phyloP scores from a whole-genome alignment of 495 filamentous ascomycete species.

The Penicillium desertorum region DNA sequence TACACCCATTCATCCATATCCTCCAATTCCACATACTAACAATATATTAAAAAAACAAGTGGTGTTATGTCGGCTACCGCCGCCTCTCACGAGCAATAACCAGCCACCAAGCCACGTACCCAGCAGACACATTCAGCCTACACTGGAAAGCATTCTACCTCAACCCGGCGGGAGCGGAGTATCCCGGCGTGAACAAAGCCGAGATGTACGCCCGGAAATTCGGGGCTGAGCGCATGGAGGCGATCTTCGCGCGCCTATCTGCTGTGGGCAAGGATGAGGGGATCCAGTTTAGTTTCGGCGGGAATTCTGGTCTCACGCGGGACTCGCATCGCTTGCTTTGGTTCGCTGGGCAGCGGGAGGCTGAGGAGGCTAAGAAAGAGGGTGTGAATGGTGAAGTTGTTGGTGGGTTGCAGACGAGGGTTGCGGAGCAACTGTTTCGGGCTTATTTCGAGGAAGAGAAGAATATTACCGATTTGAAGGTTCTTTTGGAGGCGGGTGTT shows the following conservation, averaged over 20 bases:
- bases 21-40: conserved; percentile 18
- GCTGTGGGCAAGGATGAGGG: conserved; percentile 60
- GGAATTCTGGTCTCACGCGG: conserved; percentile 73
- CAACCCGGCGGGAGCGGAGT: conserved; percentile 60
- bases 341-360: conserved; percentile 59
- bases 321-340: conserved; percentile 76
- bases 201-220: conserved; percentile 56
- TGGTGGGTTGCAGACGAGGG: conserved; percentile 55
- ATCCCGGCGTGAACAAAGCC: conserved; percentile 55
- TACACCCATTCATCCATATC: conserved; percentile 2
- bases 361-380: conserved; percentile 33
- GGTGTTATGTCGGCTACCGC: conserved; percentile 83
- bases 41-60: conserved; percentile 25
- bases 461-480: conserved; percentile 67
- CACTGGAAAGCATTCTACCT: conserved; percentile 81
- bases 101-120: conserved; percentile 57
- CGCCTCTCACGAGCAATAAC: conserved; percentile 69
- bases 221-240: conserved; percentile 54
- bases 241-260: conserved; percentile 59
- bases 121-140: conserved; percentile 67
- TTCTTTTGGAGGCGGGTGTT: conserved; percentile 60
- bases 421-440: conserved; percentile 68
- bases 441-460: conserved; percentile 75
- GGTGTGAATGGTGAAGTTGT: conserved; percentile 8
- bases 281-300: conserved; percentile 70